Percentiles rank a stretch among this genome's conserved stretches.
Evolutionary conservation across 163 green algal species (phyloP).

Genomic region (Chlorella variabilis): DNA sequence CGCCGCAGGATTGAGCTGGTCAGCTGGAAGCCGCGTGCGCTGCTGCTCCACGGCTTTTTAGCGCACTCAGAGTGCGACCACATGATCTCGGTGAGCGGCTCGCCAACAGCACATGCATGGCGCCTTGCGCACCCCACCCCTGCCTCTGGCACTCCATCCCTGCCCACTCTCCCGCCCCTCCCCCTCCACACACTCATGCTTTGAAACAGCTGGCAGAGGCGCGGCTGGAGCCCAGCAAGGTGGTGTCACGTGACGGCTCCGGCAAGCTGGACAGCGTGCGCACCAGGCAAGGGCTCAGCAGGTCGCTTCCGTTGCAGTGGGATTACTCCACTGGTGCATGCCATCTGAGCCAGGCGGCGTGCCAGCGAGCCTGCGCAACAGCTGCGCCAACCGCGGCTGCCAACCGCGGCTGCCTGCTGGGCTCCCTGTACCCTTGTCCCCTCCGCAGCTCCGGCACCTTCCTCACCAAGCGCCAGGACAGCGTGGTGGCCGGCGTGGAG

Average conservation of each 20-base stretch:
- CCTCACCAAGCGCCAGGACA: not conserved
- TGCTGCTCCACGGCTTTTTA: slow-evolving; percentile 17
- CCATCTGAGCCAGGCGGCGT: too few relatives aligned
- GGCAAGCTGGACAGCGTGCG: slow-evolving; percentile 16
- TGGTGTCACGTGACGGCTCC: not conserved
- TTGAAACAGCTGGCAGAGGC: not conserved
- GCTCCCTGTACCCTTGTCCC: not conserved
- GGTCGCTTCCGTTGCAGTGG: too few relatives aligned
- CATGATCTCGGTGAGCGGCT: too few relatives aligned
- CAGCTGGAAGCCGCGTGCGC: not conserved
- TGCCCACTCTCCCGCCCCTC: not conserved
- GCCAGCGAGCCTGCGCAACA: too few relatives aligned
- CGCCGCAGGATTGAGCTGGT: slow-evolving; percentile 30
- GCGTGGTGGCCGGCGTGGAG: not conserved
- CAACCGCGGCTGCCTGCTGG: too few relatives aligned
- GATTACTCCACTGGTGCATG: too few relatives aligned
- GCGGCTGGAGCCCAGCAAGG: not conserved
- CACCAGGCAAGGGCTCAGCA: not conserved
- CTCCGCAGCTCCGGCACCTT: slow-evolving; percentile 5
- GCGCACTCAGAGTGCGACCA: not conserved
- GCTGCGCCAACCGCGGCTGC: too few relatives aligned
- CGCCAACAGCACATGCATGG: not conserved
- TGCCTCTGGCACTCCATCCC: not conserved
- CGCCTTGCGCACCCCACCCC: not conserved
- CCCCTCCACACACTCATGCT: not conserved